Conservation (phyloP, 495 filamentous ascomycete genomes). For the Hypoxylon fragiforme region DNA sequence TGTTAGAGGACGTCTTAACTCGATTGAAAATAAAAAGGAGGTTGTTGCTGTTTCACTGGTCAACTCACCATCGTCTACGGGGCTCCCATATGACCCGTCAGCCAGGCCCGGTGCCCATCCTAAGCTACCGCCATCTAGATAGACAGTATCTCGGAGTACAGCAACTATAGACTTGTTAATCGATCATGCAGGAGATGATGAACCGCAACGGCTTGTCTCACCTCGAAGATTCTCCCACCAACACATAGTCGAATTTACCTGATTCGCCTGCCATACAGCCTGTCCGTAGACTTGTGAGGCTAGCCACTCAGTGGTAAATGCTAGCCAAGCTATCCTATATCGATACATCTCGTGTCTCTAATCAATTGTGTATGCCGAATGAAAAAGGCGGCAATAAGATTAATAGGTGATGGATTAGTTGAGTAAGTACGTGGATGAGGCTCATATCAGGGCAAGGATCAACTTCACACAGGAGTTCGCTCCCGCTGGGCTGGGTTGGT, state of each 20-base stretch:
- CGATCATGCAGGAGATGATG: background rate
- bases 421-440: conserved; percentile 15
- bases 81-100: conserved; percentile 36
- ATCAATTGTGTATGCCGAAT: conserved; percentile 10
- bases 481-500: background rate
- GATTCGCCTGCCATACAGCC: conserved; percentile 43
- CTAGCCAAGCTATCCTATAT: conserved; percentile 28
- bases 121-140: conserved; percentile 66
- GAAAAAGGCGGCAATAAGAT: conserved; percentile 8
- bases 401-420: conserved; percentile 8
- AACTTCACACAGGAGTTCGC: conserved; percentile 1
- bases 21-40: background rate
- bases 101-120: conserved; percentile 51
- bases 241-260: conserved; percentile 61
- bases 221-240: conserved; percentile 59
- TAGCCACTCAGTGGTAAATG: conserved; percentile 26
- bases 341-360: conserved; percentile 29
- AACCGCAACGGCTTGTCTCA: conserved; percentile 28
- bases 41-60: background rate
- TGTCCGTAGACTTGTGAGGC: conserved; percentile 38
- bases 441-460: conserved; percentile 19
- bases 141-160: conserved; percentile 66
- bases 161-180: conserved; percentile 52
- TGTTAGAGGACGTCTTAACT: conserved; percentile 9
- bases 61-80: conserved; percentile 42